Base-by-base conservation (phyloP, 192 early-diverging fungal species). In the Paraglomus brasilianum region DNA sequence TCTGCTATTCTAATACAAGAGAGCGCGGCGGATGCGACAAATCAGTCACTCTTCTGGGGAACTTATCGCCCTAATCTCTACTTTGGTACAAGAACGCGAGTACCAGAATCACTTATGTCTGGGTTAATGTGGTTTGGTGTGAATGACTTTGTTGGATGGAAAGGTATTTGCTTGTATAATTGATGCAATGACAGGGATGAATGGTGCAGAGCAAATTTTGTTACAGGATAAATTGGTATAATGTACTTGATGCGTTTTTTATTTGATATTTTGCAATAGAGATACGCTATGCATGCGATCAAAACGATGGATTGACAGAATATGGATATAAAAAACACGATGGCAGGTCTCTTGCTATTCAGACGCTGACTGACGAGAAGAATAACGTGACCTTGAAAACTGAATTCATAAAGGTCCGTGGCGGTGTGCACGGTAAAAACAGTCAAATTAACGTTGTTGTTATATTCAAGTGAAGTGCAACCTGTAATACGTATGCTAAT, bases 41-140 rank as follows among this genome's bases (percentile, higher is more conserved):
- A 85, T 64, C 62, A 74, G 13, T 85, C 87, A 0, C 82, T 98
- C 7, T 76, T 84, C 57, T 96, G 95, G 94, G 94, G 95, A 19
- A 91, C 91, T 0, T 95, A 95, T 74, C 79, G 95, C 52, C 94
- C 95, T 10, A 92, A 94, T 75, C 77, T 98, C 17, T 98, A 96
- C 77, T 94, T 98, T 85, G 95, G 95, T 44, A 91, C 89, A 1
- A 85, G 91, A 0, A 88, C 93, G 13, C 88, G 93, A 48, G 57
- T 87, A 36, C 80, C 90, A 0, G 81, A 91, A 45, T 85, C 91
- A 4, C 72, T 98, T n/a, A 80, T 93, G 75, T 91, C 91, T 21
- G 93, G 95, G 7, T 81, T 98, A n/a, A 91, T 94, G 88, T 96
- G 95, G 95, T 93, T 92, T 79, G 90, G 91, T 15, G 75, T 80